Evolutionary conservation across 768 basidiomycete genomes (phyloP), one percentile per base, ranked within the genome.

Genomic region (Mycena indigotica): DNA sequence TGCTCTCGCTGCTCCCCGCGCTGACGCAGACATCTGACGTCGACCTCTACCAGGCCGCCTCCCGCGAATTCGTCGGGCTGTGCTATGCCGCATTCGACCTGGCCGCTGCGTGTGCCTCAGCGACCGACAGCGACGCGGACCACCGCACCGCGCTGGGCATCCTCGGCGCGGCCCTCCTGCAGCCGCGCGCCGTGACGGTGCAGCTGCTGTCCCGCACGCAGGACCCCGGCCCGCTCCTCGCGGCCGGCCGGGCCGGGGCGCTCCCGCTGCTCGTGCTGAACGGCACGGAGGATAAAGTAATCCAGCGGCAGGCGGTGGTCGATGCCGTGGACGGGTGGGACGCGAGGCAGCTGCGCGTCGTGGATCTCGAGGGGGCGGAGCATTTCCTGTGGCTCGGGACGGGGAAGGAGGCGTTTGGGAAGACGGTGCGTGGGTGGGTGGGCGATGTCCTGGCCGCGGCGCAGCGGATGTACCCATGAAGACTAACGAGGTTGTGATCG

Each of bases 361-460:
- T 69, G 5, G 67, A 66, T 38, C 55, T 74, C 13, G 57, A 61
- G 5, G 63, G 70, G 13, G 68, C 65, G 17, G 72, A 69, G 45
- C 74, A 74, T 53, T 66, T 69, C 51, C 65, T 66, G 4, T 72
- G 70, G 70, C 52, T 72, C 28, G 46, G 60, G 5, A 21, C 41
- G 15, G 8, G n/a, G 8, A 21, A 21, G 8, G 21, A 44, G 41
- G 23, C 6, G 6, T 44, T 44, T 23, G 8, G 41, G 41, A 21
- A 44, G 41, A 19, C 23, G 41, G 41, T 44, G 41, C 6, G 6
- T 13, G 41, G 21, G 41, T 44, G 41, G 41, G 41, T 44, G 13
- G 41, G 41, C 32, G 10, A 35, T 35, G 32, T 8, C 10, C 32
- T 35, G 32, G 17, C 8, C 32, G 32, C n/a, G n/a, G n/a, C n/a